Percentiles rank a stretch among this genome's conserved stretches.
Conservation (phyloP, 768 basidiomycete genomes). For the Kwoniella heveanensis region DNA sequence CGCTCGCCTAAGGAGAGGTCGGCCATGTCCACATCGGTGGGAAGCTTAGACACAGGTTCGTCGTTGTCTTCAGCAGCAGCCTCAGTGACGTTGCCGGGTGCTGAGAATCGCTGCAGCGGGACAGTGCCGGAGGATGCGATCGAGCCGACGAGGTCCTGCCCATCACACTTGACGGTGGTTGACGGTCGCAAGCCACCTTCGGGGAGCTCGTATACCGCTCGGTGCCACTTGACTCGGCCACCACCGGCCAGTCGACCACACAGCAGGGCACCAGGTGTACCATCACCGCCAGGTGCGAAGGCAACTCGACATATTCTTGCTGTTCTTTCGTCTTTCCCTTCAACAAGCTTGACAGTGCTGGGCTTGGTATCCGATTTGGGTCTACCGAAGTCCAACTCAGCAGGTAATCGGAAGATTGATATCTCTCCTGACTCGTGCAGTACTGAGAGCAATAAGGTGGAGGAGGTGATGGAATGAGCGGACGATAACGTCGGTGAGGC, state of each 20-base stretch:
- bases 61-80: slow-evolving; percentile 36
- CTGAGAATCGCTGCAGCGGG: slow-evolving; percentile 47
- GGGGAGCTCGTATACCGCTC: slow-evolving; percentile 33
- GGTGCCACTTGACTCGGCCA: slow-evolving; percentile 49
- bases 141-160: slow-evolving; percentile 43
- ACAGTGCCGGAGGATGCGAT: slow-evolving; percentile 25
- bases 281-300: slow-evolving; percentile 30
- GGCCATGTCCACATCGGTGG: slow-evolving; percentile 73
- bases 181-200: slow-evolving; percentile 36
- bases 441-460: slow-evolving; percentile 36
- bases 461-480: slow-evolving; percentile 45
- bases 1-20: slow-evolving; percentile 91
- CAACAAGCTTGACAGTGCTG: slow-evolving; percentile 31
- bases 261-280: slow-evolving; percentile 27
- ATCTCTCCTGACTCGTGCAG: slow-evolving; percentile 51
- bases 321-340: slow-evolving; percentile 42
- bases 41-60: slow-evolving; percentile 39
- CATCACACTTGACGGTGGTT: slow-evolving; percentile 41
- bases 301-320: slow-evolving; percentile 30
- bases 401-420: slow-evolving; percentile 47
- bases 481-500: slow-evolving; percentile 48
- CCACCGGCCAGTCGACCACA: slow-evolving; percentile 51
- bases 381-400: slow-evolving; percentile 36
- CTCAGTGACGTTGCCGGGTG: slow-evolving; percentile 32
- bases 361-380: slow-evolving; percentile 48